These are phyloP conservation scores for Alliaria petiolata DNA, from an alignment of 345 rosid species.

Conservation along the genomic window DNA sequence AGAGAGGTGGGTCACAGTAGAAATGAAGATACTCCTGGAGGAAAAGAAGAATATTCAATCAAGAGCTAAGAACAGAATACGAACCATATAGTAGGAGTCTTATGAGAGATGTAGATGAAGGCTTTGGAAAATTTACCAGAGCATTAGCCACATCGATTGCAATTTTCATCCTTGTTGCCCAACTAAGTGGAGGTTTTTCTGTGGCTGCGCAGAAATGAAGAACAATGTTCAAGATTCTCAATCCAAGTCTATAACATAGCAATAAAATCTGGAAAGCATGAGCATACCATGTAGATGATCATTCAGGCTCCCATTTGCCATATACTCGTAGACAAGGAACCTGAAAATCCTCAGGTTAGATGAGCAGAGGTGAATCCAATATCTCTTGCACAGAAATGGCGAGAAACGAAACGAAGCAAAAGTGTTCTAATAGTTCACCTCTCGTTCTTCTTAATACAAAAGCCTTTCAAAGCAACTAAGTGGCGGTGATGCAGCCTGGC, in stretches of 20 bases:
- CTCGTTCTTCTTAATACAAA: conserved; percentile 63
- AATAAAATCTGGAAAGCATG: neutral
- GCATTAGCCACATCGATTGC: conserved; percentile 96
- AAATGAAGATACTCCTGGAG: conserved; percentile 93
- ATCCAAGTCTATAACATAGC: neutral
- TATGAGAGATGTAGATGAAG: neutral
- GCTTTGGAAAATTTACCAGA: conserved; percentile 54
- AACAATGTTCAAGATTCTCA: neutral
- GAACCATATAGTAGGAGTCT: neutral
- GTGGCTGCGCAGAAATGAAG: conserved; percentile 44
- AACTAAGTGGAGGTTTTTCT: conserved; percentile 60
- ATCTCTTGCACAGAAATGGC: neutral
- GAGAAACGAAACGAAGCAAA: neutral
- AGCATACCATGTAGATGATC: conserved; percentile 85
- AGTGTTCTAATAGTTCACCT: conserved; percentile 45
- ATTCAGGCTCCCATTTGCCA: conserved; percentile 87
- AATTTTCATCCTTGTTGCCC: conserved; percentile 82
- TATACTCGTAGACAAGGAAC: conserved; percentile 85
- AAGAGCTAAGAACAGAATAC: conserved; percentile 22
- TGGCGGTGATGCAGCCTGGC: conserved; percentile 96
- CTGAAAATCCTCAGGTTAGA: conserved; percentile 41
- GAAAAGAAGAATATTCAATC: neutral
- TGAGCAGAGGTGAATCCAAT: neutral
- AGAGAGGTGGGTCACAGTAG: conserved; percentile 93
- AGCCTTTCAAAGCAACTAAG: conserved; percentile 88